Evolutionary conservation across 2,329 filamentous ascomycete genomes (phyloP).

Genomic region (Aureobasidium melanogenum): DNA sequence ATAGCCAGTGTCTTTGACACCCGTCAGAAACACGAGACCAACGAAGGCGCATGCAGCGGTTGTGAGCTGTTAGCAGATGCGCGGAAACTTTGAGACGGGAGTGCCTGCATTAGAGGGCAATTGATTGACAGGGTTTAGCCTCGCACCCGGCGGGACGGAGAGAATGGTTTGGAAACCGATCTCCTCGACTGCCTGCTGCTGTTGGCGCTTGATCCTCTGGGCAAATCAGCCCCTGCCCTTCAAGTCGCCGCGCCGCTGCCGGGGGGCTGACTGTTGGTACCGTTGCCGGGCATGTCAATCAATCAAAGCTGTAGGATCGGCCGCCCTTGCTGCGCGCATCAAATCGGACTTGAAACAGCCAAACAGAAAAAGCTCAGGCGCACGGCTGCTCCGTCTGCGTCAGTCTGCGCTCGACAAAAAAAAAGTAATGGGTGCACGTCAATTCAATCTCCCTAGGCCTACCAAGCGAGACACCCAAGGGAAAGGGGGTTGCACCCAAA

Average conservation of each 20-base stretch:
- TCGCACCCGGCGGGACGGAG: constrained; percentile 2
- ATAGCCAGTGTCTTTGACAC: not conserved
- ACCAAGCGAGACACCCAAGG: constrained; percentile 9
- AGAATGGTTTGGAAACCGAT: constrained; percentile 1
- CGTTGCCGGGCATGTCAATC: constrained; percentile 10
- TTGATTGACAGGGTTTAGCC: constrained; percentile 7
- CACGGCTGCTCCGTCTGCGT: constrained; percentile 13
- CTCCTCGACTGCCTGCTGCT: not conserved
- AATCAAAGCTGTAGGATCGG: constrained; percentile 11
- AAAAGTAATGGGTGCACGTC: constrained; percentile 12
- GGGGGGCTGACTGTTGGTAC: constrained; percentile 5
- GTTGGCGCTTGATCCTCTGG: not conserved
- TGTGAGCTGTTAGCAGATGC: not conserved
- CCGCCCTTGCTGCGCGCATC: constrained; percentile 11
- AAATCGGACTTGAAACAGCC: constrained; percentile 12
- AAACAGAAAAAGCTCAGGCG: constrained; percentile 12
- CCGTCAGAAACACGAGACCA: not conserved
- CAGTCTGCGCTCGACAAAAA: constrained; percentile 11
- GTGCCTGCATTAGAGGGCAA: constrained; percentile 12
- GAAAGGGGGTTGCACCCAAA: constrained; percentile 4
- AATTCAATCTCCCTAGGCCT: constrained; percentile 11
- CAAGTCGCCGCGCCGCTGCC: constrained; percentile 5
- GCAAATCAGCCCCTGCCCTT: constrained; percentile 7
- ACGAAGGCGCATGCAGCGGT: constrained; percentile 7
- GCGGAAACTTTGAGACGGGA: constrained; percentile 2